phyloP scores from a whole-genome alignment of 169 alveolate species.

The Sarcocystis neurona region DNA sequence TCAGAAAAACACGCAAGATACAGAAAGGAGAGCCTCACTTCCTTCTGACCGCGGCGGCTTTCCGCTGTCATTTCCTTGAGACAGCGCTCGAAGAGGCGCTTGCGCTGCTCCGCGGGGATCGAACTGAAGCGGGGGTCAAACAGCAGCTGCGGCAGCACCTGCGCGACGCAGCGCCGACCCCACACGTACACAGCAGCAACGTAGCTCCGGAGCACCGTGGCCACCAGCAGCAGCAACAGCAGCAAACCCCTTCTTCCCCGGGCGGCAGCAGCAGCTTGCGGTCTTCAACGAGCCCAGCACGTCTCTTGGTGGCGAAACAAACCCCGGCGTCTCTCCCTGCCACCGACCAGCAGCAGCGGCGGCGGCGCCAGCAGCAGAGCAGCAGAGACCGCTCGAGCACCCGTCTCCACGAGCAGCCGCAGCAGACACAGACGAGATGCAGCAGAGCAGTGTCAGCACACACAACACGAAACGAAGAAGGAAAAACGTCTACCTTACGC shows the following conservation, averaged over 20 bases:
- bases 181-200: background rate
- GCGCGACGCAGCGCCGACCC: background rate
- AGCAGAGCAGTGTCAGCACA: too few species aligned
- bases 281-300: too few species aligned
- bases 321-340: too few species aligned
- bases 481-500: too few species aligned
- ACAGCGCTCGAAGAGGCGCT: conserved; percentile 54
- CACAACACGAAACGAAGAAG: too few species aligned
- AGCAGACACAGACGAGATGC: too few species aligned
- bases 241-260: background rate
- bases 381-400: conserved; percentile 5
- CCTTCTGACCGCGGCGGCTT: conserved; percentile 45
- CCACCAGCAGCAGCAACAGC: background rate
- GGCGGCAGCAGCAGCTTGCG: background rate
- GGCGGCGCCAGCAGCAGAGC: conserved; percentile 5
- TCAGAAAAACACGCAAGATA: background rate
- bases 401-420: too few species aligned
- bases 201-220: background rate
- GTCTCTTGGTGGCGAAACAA: too few species aligned
- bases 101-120: conserved; percentile 50
- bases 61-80: conserved; percentile 48
- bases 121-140: conserved; percentile 56
- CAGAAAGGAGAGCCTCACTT: conserved; percentile 17
- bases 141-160: conserved; percentile 48
- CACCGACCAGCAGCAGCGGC: conserved; percentile 6